Conservation (phyloP, 768 basidiomycete genomes). For the Lactarius hatsudake region DNA sequence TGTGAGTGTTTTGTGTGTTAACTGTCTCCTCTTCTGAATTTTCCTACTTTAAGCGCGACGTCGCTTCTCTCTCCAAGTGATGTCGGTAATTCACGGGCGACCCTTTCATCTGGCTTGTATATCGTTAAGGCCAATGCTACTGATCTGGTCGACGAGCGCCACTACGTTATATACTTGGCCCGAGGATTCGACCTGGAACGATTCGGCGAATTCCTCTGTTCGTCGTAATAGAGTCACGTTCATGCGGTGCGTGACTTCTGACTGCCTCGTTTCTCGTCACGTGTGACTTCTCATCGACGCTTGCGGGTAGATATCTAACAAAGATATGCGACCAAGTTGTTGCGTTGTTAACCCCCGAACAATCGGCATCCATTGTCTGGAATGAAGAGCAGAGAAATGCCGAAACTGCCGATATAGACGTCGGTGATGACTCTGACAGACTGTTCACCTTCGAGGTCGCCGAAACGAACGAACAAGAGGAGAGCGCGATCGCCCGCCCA, state of each 20-base stretch:
- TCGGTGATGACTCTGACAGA: slow-evolving; percentile 44
- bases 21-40: neutral
- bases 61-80: slow-evolving; percentile 24
- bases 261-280: neutral
- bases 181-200: slow-evolving; percentile 57
- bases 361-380: slow-evolving; percentile 48
- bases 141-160: slow-evolving; percentile 28
- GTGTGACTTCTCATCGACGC: neutral
- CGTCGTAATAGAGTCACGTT: slow-evolving; percentile 56
- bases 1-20: slow-evolving; percentile 36
- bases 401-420: slow-evolving; percentile 36
- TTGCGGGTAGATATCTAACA: slow-evolving; percentile 6
- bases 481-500: slow-evolving; percentile 42
- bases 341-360: slow-evolving; percentile 48
- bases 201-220: slow-evolving; percentile 44
- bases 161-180: slow-evolving; percentile 65
- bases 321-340: slow-evolving; percentile 52
- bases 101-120: slow-evolving; percentile 52
- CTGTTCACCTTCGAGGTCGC: slow-evolving; percentile 53
- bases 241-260: slow-evolving; percentile 45
- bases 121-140: slow-evolving; percentile 31
- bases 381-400: slow-evolving; percentile 33
- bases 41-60: slow-evolving; percentile 24
- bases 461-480: slow-evolving; percentile 56
- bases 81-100: slow-evolving; percentile 25